phyloP scores from a whole-genome alignment of 1,284 basidiomycete genomes.

The Irpex rosettiformis region DNA sequence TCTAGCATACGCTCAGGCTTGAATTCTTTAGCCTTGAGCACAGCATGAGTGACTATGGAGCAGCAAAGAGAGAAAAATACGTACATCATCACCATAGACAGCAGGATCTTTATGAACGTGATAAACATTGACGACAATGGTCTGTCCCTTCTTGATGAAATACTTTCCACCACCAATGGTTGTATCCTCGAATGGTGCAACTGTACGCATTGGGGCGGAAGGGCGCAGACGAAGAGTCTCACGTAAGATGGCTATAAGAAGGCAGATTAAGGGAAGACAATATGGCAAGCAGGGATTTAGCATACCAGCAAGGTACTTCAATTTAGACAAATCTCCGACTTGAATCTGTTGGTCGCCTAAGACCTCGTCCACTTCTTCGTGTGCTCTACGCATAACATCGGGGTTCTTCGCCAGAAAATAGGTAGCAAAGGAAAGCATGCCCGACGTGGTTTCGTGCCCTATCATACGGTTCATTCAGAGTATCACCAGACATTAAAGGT shows the following conservation, averaged over 20 bases:
- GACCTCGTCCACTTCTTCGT: conserved; percentile 43
- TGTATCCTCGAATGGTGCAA: conserved; percentile 35
- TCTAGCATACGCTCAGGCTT: conserved; percentile 47
- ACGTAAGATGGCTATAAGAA: conserved; percentile 36
- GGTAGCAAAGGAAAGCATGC: conserved; percentile 22
- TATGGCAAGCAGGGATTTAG: no score
- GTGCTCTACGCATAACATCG: conserved; percentile 39
- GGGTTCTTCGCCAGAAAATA: conserved; percentile 47
- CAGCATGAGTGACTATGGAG: neutral
- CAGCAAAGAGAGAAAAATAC: conserved; percentile 22
- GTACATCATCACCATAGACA: conserved; percentile 49
- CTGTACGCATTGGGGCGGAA: conserved; percentile 35
- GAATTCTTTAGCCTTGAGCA: conserved; percentile 33
- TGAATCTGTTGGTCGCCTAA: conserved; percentile 36
- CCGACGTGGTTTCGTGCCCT: conserved; percentile 49
- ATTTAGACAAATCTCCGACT: conserved; percentile 36
- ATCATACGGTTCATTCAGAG: neutral
- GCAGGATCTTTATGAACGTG: conserved; percentile 39
- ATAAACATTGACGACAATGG: conserved; percentile 30
- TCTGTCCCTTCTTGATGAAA: conserved; percentile 32
- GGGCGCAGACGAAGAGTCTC: conserved; percentile 45
- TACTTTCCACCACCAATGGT: conserved; percentile 40
- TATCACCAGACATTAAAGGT: no score
- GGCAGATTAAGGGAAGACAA: no score
- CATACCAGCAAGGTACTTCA: conserved; percentile 41